Evolutionary conservation across 75 land plant species (phyloP).

Genomic region (Selaginella moellendorffii): DNA sequence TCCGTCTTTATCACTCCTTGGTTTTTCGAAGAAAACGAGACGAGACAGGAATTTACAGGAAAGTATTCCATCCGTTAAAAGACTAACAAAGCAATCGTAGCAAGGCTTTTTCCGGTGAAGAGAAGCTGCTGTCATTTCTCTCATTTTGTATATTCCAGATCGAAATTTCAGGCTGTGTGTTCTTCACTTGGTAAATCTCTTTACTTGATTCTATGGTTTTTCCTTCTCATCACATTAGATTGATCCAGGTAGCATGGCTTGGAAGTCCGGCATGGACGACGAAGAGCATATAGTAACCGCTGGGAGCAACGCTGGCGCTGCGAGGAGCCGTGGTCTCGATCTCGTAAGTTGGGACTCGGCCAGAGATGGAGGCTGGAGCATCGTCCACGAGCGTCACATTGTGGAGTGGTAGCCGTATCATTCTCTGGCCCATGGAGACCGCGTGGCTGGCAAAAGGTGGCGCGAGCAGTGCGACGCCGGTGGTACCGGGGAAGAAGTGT

Average conservation of each 20-base stretch:
- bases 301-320: constrained; percentile 39
- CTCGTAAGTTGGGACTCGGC: neutral
- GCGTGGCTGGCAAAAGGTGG: neutral
- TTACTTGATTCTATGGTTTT: too few relatives aligned
- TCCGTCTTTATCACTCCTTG: too few relatives aligned
- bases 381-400: neutral
- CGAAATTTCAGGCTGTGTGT: too few relatives aligned
- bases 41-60: too few relatives aligned
- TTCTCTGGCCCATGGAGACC: constrained; percentile 1
- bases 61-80: too few relatives aligned
- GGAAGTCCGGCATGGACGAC: constrained; percentile 47
- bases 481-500: neutral
- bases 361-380: neutral
- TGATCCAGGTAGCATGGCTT: constrained; percentile 42
- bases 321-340: constrained; percentile 16
- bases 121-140: too few relatives aligned
- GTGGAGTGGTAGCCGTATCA: neutral
- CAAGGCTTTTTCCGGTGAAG: too few relatives aligned
- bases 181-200: too few relatives aligned
- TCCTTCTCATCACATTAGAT: too few relatives aligned
- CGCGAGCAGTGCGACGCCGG: neutral
- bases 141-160: too few relatives aligned
- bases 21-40: too few relatives aligned
- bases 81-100: too few relatives aligned
- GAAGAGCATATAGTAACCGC: constrained; percentile 60